Conservation (phyloP, 1,139 yeast genomes). For the Debaryomyces sp. region DNA sequence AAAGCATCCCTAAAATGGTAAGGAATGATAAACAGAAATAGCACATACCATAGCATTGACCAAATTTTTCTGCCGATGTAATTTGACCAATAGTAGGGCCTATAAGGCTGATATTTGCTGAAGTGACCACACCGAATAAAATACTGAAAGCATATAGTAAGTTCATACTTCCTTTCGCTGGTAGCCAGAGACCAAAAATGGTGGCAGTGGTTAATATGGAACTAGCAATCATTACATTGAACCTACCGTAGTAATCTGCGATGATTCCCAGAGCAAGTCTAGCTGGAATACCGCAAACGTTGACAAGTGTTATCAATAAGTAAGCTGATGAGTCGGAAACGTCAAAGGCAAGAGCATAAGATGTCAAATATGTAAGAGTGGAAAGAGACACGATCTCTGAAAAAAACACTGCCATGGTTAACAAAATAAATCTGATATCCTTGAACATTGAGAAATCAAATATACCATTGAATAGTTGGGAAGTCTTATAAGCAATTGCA, state of each 20-base stretch:
- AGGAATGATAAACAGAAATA: slow-evolving; percentile 66
- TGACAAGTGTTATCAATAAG: slow-evolving; percentile 46
- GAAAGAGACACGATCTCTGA: slow-evolving; percentile 53
- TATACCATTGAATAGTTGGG: slow-evolving; percentile 21
- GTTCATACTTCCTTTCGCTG: slow-evolving; percentile 25
- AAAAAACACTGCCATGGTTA: slow-evolving; percentile 45
- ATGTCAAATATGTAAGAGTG: slow-evolving; percentile 54
- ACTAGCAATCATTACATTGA: slow-evolving; percentile 52
- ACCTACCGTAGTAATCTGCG: slow-evolving; percentile 53
- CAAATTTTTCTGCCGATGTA: slow-evolving; percentile 64
- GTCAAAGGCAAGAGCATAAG: slow-evolving; percentile 51
- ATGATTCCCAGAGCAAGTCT: slow-evolving; percentile 49
- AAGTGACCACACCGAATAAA: slow-evolving; percentile 31
- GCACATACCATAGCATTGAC: slow-evolving; percentile 70
- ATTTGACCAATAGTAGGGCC: slow-evolving; percentile 60
- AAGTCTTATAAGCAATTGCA: slow-evolving; percentile 11
- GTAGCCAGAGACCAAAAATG: slow-evolving; percentile 51
- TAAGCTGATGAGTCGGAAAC: slow-evolving; percentile 44
- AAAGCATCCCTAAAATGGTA: slow-evolving; percentile 43
- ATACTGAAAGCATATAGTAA: slow-evolving; percentile 28
- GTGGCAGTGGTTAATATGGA: slow-evolving; percentile 37
- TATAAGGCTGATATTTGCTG: slow-evolving; percentile 34
- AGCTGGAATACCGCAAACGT: slow-evolving; percentile 50
- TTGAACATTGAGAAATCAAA: slow-evolving; percentile 46
- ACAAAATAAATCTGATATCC: slow-evolving; percentile 40